Conservation (phyloP, 495 filamentous ascomycete genomes). For the Penicillium odoratum region DNA sequence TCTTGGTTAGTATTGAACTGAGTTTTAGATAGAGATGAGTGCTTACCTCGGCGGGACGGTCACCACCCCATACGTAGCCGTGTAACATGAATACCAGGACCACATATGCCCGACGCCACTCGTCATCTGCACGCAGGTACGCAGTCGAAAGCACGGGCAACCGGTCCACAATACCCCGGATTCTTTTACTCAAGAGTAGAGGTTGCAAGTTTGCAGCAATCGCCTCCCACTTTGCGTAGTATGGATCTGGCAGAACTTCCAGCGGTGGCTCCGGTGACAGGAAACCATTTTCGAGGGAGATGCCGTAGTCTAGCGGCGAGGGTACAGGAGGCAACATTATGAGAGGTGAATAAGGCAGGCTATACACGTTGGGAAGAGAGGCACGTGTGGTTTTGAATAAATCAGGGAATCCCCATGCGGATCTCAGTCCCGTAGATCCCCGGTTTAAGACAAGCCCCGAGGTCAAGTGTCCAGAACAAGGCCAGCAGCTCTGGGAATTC, state of each 20-base stretch:
- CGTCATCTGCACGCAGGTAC: constrained; percentile 73
- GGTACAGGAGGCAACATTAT: constrained; percentile 86
- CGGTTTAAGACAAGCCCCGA: background rate
- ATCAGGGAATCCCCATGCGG: background rate
- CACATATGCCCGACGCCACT: constrained; percentile 91
- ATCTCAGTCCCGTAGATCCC: background rate
- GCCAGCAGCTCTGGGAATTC: background rate
- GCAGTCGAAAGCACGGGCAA: constrained; percentile 81
- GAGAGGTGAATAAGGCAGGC: background rate
- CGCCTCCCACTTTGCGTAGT: constrained; percentile 92
- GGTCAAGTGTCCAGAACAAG: background rate
- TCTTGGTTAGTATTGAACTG: background rate
- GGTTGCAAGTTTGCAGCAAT: constrained; percentile 82
- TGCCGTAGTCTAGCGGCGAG: constrained; percentile 75
- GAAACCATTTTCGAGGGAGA: constrained; percentile 85
- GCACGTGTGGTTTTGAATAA: background rate
- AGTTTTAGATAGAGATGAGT: background rate
- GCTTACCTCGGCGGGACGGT: constrained; percentile 71
- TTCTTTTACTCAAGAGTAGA: constrained; percentile 76
- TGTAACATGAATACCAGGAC: constrained; percentile 86
- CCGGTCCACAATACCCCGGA: constrained; percentile 71
- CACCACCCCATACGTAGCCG: constrained; percentile 93
- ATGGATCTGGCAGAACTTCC: constrained; percentile 74
- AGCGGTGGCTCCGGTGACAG: constrained; percentile 82
- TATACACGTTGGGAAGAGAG: background rate